These are phyloP conservation scores for Daphne laureola DNA, from an alignment of 441 rosid genomes.

Conservation along the genomic window DNA sequence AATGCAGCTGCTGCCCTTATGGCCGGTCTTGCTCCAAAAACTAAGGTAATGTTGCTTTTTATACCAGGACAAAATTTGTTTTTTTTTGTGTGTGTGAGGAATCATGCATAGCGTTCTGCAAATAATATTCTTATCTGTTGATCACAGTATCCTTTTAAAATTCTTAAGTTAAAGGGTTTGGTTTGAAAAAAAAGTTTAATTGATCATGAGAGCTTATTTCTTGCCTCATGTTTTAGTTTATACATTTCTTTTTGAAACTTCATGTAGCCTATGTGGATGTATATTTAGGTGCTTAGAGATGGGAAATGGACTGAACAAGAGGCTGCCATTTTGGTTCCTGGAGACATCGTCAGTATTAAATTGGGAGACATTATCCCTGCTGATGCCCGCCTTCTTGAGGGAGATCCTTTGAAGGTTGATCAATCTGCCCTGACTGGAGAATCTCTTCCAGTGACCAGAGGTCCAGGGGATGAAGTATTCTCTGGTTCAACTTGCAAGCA, in stretches of 20 bases:
- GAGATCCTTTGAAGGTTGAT: conserved; percentile 60
- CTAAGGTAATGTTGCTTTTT: conserved; percentile 8
- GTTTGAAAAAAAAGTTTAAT: too few relatives aligned
- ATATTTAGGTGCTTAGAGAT: conserved; percentile 16
- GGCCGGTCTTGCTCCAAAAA: conserved; percentile 20
- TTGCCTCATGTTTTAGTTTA: not conserved
- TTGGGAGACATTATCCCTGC: conserved; percentile 62
- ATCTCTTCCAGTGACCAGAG: conserved; percentile 52
- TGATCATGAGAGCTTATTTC: too few relatives aligned
- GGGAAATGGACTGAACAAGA: conserved; percentile 43
- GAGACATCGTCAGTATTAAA: conserved; percentile 52
- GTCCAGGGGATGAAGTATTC: conserved; percentile 50
- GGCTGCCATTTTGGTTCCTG: conserved; percentile 44
- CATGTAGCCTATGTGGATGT: too few relatives aligned
- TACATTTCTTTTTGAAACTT: not conserved
- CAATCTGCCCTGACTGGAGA: conserved; percentile 66
- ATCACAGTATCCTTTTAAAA: too few relatives aligned
- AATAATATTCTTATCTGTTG: too few relatives aligned
- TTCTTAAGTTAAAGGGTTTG: too few relatives aligned
- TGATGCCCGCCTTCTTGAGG: conserved; percentile 67
- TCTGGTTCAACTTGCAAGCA: conserved; percentile 71
- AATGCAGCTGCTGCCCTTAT: conserved; percentile 24
- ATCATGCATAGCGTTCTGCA: too few relatives aligned
- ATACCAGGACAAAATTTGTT: too few relatives aligned
- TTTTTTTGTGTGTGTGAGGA: too few relatives aligned